Conservation (phyloP, 495 filamentous ascomycete genomes). For the Podospora australis region DNA sequence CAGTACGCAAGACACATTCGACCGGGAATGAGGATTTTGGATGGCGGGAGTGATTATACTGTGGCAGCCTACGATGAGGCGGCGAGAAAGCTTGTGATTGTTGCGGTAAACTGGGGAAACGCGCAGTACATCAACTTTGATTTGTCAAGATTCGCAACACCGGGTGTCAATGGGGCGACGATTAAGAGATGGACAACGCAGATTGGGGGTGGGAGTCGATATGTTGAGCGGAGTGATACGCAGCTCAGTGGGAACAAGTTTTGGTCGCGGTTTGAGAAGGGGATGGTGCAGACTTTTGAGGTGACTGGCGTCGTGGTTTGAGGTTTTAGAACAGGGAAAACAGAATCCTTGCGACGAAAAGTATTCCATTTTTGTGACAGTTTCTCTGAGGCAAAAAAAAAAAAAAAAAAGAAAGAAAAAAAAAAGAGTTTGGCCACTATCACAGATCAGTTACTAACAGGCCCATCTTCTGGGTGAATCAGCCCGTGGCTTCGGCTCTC, state of each 20-base stretch:
- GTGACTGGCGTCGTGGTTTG: conserved; percentile 17
- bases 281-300: conserved; percentile 28
- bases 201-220: conserved; percentile 26
- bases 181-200: conserved; percentile 32
- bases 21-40: conserved; percentile 30
- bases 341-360: no score
- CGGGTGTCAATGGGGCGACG: conserved; percentile 21
- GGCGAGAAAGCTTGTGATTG: conserved; percentile 27
- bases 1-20: conserved; percentile 32
- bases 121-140: conserved; percentile 35
- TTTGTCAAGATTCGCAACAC: conserved; percentile 20
- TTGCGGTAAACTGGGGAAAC: conserved; percentile 31
- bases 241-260: conserved; percentile 24
- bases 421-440: no score
- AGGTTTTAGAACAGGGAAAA: no score
- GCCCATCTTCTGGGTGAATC: no score
- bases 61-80: conserved; percentile 30
- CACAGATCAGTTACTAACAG: no score
- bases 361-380: no score
- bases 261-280: conserved; percentile 24
- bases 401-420: no score
- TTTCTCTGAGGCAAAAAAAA: no score
- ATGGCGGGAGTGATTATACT: conserved; percentile 27
- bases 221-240: conserved; percentile 24
- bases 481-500: no score